Percentiles rank a stretch among this genome's conserved stretches.
Conservation (phyloP, 1,139 yeast species). For the Sugiyamaella paludigena region DNA sequence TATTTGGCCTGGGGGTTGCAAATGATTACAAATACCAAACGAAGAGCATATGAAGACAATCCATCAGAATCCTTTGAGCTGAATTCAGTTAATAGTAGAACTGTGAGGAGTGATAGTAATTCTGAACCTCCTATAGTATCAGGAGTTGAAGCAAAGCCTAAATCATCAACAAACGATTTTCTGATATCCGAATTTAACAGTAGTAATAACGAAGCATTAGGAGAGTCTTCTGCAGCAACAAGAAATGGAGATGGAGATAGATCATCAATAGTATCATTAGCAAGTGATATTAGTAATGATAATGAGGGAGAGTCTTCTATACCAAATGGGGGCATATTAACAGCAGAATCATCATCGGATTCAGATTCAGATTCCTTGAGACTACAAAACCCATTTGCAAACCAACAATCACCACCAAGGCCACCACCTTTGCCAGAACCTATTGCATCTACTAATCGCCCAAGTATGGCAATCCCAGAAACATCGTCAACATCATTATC, state of each 20-base stretch:
- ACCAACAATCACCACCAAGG: background rate
- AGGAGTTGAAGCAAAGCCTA: too few relatives aligned
- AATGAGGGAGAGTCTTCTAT: background rate
- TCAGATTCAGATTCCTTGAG: too few relatives aligned
- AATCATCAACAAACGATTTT: too few relatives aligned
- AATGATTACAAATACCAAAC: slow-evolving; percentile 35
- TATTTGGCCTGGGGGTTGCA: slow-evolving; percentile 47
- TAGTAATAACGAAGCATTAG: background rate
- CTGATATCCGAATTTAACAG: too few relatives aligned
- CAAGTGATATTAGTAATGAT: background rate
- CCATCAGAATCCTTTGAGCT: slow-evolving; percentile 2
- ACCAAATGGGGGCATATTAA: background rate
- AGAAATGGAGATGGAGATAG: background rate
- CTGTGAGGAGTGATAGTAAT: slow-evolving; percentile 9
- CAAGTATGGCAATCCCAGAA: slow-evolving; percentile 11
- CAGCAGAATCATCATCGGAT: background rate
- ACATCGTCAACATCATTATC: background rate
- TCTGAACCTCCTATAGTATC: background rate
- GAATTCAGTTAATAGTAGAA: background rate
- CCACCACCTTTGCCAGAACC: background rate
- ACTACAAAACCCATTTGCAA: background rate
- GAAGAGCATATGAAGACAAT: slow-evolving; percentile 28
- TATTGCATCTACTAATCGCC: slow-evolving; percentile 14
- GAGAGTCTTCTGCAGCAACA: background rate
- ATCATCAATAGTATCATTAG: background rate